phyloP scores from a whole-genome alignment of 1,284 basidiomycete genomes.

The Boletellus deceptivus region DNA sequence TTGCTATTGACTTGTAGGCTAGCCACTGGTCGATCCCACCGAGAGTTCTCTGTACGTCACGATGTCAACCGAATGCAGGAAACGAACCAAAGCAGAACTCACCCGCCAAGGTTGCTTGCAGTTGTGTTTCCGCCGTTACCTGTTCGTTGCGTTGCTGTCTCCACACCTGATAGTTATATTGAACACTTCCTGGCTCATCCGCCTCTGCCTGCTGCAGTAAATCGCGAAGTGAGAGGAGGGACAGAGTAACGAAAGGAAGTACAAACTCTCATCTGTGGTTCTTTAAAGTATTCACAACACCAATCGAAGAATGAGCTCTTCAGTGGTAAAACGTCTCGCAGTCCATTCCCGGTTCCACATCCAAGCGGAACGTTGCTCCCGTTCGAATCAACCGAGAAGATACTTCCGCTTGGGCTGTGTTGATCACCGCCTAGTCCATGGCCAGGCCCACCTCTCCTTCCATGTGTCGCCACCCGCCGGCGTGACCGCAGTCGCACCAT shows the following conservation, averaged over 20 bases:
- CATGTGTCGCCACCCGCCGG: conserved; percentile 44
- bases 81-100: conserved; percentile 30
- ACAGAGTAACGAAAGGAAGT: conserved; percentile 6
- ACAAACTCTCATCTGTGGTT: conserved; percentile 92
- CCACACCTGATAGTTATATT: conserved; percentile 97
- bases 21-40: conserved; percentile 82
- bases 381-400: conserved; percentile 69
- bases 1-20: conserved; percentile 69
- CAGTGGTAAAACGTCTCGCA: conserved; percentile 78
- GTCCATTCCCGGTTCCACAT: conserved; percentile 67
- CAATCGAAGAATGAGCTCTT: conserved; percentile 94
- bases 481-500: conserved; percentile 81
- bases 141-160: conserved; percentile 88
- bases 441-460: conserved; percentile 33
- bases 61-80: conserved; percentile 4
- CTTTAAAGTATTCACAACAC: conserved; percentile 97
- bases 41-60: conserved; percentile 42
- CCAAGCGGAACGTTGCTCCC: conserved; percentile 63
- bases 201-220: conserved; percentile 78
- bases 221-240: conserved; percentile 14
- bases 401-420: conserved; percentile 69
- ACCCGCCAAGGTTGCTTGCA: conserved; percentile 74
- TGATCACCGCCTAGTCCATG: conserved; percentile 28
- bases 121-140: conserved; percentile 68
- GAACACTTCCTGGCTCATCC: conserved; percentile 91